A percentile compares a stretch with the other conserved stretches of the same genome.
phyloP scores from a whole-genome alignment of 495 filamentous ascomycete species.

The Penicillium longicatenatum region DNA sequence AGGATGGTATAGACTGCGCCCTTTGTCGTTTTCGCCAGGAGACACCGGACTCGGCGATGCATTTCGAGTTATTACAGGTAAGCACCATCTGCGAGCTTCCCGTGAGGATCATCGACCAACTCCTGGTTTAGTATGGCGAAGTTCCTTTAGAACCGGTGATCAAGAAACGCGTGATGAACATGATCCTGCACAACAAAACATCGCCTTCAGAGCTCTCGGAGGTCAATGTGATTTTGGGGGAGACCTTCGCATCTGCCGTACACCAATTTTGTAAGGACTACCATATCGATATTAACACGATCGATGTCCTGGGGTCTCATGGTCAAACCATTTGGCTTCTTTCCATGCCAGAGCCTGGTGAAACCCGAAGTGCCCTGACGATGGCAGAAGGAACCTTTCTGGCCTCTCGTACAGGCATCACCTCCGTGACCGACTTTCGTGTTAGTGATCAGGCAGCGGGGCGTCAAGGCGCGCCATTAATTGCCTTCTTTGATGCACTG shows the following conservation, averaged over 20 bases:
- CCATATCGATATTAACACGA: constrained; percentile 44
- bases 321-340: constrained; percentile 62
- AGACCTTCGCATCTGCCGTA: constrained; percentile 52
- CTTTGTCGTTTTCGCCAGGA: constrained; percentile 53
- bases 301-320: constrained; percentile 59
- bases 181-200: constrained; percentile 55
- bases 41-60: constrained; percentile 48
- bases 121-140: constrained; percentile 32
- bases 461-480: constrained; percentile 47
- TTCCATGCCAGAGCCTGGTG: constrained; percentile 51
- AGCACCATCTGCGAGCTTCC: no score
- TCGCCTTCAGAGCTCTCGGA: constrained; percentile 55
- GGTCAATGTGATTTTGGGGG: constrained; percentile 54
- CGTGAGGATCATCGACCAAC: constrained; percentile 3
- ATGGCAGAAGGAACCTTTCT: constrained; percentile 49
- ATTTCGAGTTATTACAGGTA: constrained; percentile 48
- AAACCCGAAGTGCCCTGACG: constrained; percentile 51
- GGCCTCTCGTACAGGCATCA: constrained; percentile 46
- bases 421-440: constrained; percentile 48
- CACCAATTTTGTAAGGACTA: constrained; percentile 49
- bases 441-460: constrained; percentile 49
- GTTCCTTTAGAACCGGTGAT: constrained; percentile 52
- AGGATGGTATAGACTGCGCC: constrained; percentile 55
- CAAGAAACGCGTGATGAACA: constrained; percentile 58
- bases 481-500: constrained; percentile 52